Evolutionary conservation across 225 moss, liverwort and hornwort species (phyloP).

Genomic region (Straminergon stramineum): DNA sequence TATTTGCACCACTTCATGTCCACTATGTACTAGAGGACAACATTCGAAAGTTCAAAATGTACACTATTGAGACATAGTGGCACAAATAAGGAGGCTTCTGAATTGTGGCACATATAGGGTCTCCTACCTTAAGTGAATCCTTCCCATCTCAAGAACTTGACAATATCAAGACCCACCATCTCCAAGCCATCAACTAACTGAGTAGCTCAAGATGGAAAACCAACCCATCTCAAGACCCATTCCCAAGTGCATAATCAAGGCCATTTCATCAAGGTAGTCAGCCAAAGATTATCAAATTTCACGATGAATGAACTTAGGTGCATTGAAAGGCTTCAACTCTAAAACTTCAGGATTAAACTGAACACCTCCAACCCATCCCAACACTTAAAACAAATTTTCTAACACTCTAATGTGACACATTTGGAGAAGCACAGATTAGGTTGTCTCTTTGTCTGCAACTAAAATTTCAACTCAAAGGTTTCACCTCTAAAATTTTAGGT

Average conservation of each 20-base stretch:
- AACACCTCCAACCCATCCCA: neutral
- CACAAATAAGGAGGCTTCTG: neutral
- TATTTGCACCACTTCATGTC: neutral
- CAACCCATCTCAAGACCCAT: neutral
- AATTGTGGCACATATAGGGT: neutral
- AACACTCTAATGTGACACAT: neutral
- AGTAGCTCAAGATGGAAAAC: neutral
- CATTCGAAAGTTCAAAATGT: neutral
- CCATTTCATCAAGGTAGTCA: neutral
- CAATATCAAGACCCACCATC: neutral
- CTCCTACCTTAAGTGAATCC: neutral
- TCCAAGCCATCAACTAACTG: neutral
- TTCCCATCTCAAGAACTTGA: neutral
- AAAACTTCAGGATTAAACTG: too few relatives aligned
- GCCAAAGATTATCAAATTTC: neutral
- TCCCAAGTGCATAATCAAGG: neutral
- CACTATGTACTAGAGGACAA: fast-evolving
- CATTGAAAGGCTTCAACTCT: neutral
- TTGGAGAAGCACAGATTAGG: neutral
- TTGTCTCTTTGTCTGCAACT: neutral
- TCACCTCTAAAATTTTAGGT: neutral
- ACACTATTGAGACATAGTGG: neutral
- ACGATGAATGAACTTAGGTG: neutral
- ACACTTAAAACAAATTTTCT: neutral
- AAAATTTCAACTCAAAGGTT: neutral